phyloP scores from a whole-genome alignment of 495 filamentous ascomycete genomes.

The Podospora anserina region DNA sequence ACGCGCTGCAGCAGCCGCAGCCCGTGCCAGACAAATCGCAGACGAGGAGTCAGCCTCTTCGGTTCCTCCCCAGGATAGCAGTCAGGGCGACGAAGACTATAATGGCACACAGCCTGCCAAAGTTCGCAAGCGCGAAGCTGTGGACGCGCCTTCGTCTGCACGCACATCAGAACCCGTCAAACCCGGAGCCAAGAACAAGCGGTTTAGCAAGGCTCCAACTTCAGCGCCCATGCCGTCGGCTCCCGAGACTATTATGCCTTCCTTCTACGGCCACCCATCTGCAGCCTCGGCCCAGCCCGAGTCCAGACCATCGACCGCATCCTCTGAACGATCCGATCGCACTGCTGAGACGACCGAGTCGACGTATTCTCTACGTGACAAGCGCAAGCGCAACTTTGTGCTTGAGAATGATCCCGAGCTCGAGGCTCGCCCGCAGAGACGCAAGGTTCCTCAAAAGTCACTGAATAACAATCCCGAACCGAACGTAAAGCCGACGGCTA shows the following conservation, averaged over 20 bases:
- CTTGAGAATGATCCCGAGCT: constrained; percentile 37
- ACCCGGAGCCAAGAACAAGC: not conserved
- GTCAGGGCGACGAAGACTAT: constrained; percentile 22
- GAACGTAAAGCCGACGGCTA: not conserved
- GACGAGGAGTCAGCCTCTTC: constrained; percentile 7
- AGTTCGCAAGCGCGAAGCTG: constrained; percentile 23
- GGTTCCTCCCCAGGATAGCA: not conserved
- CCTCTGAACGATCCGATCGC: constrained; percentile 27
- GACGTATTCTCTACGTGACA: constrained; percentile 38
- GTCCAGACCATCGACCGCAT: constrained; percentile 35
- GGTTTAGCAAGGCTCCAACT: constrained; percentile 5
- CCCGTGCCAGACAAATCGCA: constrained; percentile 6
- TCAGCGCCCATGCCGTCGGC: constrained; percentile 19
- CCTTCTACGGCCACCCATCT: constrained; percentile 30
- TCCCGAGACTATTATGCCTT: constrained; percentile 27
- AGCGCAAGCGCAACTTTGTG: constrained; percentile 37
- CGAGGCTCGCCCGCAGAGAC: constrained; percentile 25
- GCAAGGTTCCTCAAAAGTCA: constrained; percentile 16
- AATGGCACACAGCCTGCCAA: constrained; percentile 17
- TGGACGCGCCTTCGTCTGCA: not conserved
- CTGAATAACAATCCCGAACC: constrained; percentile 18
- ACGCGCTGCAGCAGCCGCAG: constrained; percentile 13
- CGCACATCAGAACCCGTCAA: not conserved
- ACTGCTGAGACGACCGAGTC: constrained; percentile 35
- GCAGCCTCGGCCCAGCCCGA: constrained; percentile 25